Evolutionary conservation across 768 basidiomycete genomes (phyloP).

Genomic region (Tricholoma saponaceum): DNA sequence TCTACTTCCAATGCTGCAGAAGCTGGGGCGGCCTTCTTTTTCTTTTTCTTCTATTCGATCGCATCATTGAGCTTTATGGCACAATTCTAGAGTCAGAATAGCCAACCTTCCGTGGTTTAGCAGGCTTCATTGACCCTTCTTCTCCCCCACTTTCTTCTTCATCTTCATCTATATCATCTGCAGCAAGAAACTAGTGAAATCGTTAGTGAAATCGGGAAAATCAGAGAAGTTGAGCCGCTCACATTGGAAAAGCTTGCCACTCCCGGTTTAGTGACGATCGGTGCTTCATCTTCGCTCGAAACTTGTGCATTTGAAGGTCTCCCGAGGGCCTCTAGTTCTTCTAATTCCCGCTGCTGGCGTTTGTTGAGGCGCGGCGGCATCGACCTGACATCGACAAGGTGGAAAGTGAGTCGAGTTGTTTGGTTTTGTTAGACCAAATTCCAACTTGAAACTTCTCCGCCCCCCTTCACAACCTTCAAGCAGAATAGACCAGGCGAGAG

Average conservation of each 20-base stretch:
- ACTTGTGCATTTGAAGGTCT: conserved; percentile 25
- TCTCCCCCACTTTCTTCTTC: conserved; percentile 25
- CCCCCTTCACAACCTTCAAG: too few relatives aligned
- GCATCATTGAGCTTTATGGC: conserved; percentile 1
- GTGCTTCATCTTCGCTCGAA: conserved; percentile 37
- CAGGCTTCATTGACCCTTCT: conserved; percentile 22
- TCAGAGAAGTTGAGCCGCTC: conserved; percentile 13
- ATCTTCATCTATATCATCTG: conserved; percentile 21
- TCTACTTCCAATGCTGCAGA: conserved; percentile 20
- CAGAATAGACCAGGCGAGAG: too few relatives aligned
- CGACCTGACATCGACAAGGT: not conserved
- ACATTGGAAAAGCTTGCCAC: conserved; percentile 43
- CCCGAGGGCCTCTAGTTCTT: conserved; percentile 65
- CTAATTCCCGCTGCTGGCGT: conserved; percentile 81
- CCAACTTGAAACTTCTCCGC: too few relatives aligned
- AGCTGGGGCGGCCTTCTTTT: conserved; percentile 35
- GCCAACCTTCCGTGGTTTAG: conserved; percentile 37
- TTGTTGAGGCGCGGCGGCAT: conserved; percentile 81
- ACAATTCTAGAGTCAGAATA: not conserved
- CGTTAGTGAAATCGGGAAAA: conserved; percentile 3
- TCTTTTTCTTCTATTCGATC: conserved; percentile 28
- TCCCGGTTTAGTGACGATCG: conserved; percentile 10
- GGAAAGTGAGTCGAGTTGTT: not conserved
- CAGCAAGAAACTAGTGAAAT: conserved; percentile 35
- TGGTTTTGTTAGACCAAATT: not conserved